Evolutionary conservation across 805 yeast species (phyloP).

Genomic region (Metschnikowia sp.): DNA sequence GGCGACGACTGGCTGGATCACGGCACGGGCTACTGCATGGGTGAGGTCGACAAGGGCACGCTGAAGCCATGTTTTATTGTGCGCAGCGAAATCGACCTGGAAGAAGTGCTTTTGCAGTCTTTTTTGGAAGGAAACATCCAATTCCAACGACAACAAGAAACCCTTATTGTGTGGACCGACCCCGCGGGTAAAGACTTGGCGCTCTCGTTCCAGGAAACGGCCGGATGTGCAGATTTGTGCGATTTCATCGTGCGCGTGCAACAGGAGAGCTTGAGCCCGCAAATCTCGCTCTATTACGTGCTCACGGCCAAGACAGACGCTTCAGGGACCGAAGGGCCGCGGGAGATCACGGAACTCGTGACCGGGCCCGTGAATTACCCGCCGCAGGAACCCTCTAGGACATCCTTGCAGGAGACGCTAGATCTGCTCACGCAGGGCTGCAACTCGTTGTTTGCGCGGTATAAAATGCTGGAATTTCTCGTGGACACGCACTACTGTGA

Average conservation of each 20-base stretch:
- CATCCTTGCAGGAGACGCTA: constrained; percentile 51
- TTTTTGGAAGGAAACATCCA: constrained; percentile 71
- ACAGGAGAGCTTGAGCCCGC: constrained; percentile 50
- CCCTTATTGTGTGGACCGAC: constrained; percentile 93
- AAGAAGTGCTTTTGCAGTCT: constrained; percentile 59
- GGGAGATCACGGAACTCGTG: constrained; percentile 68
- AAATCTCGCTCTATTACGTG: constrained; percentile 61
- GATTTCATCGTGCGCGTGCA: constrained; percentile 74
- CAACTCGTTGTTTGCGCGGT: constrained; percentile 59
- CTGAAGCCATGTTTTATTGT: constrained; percentile 63
- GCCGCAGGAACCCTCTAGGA: constrained; percentile 41
- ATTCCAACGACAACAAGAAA: constrained; percentile 92
- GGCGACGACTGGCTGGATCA: constrained; percentile 87
- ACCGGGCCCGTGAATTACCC: constrained; percentile 81
- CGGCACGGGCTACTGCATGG: constrained; percentile 89
- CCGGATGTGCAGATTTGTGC: constrained; percentile 82
- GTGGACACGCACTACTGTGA: constrained; percentile 50
- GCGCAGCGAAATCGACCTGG: constrained; percentile 60
- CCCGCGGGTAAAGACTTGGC: constrained; percentile 73
- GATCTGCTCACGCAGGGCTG: constrained; percentile 59
- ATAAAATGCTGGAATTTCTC: constrained; percentile 55
- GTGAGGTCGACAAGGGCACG: constrained; percentile 44
- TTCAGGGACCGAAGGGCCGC: constrained; percentile 17
- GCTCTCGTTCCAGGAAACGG: constrained; percentile 84
- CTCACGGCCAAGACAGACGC: constrained; percentile 41